Evolutionary conservation across 176 grass and related monocot genomes (phyloP).

Genomic region (Neostapfia colusana): DNA sequence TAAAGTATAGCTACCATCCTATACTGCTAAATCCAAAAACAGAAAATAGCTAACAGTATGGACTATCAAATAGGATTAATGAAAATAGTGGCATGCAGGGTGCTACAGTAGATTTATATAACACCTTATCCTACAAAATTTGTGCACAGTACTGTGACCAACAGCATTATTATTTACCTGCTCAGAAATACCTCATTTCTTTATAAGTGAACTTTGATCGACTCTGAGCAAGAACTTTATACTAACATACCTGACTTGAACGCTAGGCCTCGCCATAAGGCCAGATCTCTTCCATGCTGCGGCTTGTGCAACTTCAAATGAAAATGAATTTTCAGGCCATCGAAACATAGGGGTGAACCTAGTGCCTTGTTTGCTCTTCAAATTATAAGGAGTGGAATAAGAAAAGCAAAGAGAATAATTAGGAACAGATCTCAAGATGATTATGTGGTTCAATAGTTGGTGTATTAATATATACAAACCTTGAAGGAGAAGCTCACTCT

Average conservation of each 20-base stretch:
- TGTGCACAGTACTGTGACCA: neutral
- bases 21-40: neutral
- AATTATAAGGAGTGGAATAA: conserved; percentile 22
- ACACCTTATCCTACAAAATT: neutral
- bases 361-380: conserved; percentile 60
- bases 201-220: neutral
- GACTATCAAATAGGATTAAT: neutral
- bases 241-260: conserved; percentile 73
- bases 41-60: neutral
- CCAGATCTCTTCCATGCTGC: conserved; percentile 62
- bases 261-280: conserved; percentile 63
- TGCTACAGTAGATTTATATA: neutral
- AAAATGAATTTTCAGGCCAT: conserved; percentile 80
- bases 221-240: conserved; percentile 26
- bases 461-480: conserved; percentile 45
- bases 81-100: neutral
- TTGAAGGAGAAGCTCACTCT: conserved; percentile 87
- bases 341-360: conserved; percentile 62
- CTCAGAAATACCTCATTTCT: neutral
- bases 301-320: conserved; percentile 58
- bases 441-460: conserved; percentile 4
- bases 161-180: neutral
- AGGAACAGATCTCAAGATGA: conserved; percentile 15
- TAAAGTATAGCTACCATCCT: neutral
- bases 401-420: conserved; percentile 30